These are phyloP conservation scores for Myxozyma vanderwaltii DNA, from an alignment of 805 yeast genomes.

Conservation along the genomic window DNA sequence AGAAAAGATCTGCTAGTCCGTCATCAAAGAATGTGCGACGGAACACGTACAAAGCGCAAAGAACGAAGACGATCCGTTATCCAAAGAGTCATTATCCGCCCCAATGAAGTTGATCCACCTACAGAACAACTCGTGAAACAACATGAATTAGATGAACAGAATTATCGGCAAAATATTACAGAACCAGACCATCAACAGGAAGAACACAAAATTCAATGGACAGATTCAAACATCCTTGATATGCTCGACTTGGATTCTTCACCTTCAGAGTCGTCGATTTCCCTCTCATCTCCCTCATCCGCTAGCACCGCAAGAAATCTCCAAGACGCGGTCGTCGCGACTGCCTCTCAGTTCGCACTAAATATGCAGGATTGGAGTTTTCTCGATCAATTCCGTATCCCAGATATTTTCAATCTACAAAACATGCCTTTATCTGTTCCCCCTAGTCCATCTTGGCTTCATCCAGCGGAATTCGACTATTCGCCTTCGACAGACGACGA, in stretches of 20 bases:
- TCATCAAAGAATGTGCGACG: slow-evolving; percentile 25
- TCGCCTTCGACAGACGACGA: slow-evolving; percentile 3
- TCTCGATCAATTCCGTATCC: slow-evolving; percentile 14
- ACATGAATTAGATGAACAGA: neutral
- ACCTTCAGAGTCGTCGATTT: neutral
- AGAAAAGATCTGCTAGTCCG: slow-evolving; percentile 31
- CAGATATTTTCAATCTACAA: slow-evolving; percentile 2
- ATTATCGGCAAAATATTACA: neutral
- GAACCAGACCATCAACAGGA: neutral
- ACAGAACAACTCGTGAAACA: neutral
- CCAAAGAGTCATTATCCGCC: slow-evolving; percentile 16
- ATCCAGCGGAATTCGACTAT: neutral
- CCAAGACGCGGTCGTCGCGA: slow-evolving; percentile 12
- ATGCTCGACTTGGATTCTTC: slow-evolving; percentile 2
- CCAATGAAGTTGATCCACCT: slow-evolving; percentile 12
- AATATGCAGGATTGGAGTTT: slow-evolving; percentile 19
- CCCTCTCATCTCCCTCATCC: neutral
- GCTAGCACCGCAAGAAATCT: neutral
- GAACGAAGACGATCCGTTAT: slow-evolving; percentile 14
- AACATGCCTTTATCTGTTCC: neutral
- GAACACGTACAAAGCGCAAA: slow-evolving; percentile 13
- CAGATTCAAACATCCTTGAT: neutral
- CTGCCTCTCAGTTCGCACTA: slow-evolving; percentile 15
- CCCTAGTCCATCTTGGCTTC: slow-evolving; percentile 8
- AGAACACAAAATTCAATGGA: neutral